Percentiles rank a stretch among this genome's conserved stretches.
Evolutionary conservation across 164 flowering plant species (phyloP).

Genomic region (Kalanchoe fedtschenkoi): DNA sequence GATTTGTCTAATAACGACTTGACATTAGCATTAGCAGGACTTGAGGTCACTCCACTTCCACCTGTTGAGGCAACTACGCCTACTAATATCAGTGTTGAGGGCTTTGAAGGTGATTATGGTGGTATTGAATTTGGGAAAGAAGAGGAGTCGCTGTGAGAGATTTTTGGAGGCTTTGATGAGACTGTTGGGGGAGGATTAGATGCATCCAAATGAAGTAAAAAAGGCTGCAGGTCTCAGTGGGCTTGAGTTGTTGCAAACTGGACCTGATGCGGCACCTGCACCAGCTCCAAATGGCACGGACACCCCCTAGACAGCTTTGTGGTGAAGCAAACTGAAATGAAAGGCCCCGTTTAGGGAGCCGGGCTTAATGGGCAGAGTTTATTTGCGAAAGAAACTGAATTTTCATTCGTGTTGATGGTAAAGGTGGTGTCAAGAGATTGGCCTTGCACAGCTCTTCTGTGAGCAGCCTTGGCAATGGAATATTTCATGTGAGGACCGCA

Average conservation of each 20-base stretch:
- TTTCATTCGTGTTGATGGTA: constrained; percentile 72
- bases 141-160: constrained; percentile 58
- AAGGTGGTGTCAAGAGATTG: constrained; percentile 61
- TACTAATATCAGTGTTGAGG: constrained; percentile 74
- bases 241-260: constrained; percentile 62
- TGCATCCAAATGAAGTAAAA: constrained; percentile 45
- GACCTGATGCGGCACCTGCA: constrained; percentile 20
- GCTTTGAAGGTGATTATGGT: constrained; percentile 96
- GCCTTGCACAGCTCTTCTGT: constrained; percentile 60
- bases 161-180: constrained; percentile 79
- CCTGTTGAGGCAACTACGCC: constrained; percentile 87
- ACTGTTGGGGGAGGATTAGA: constrained; percentile 98
- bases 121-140: constrained; percentile 80
- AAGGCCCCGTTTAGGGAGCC: constrained; percentile 91
- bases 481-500: constrained; percentile 76
- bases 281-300: constrained; percentile 25
- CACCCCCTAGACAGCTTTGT: constrained; percentile 63
- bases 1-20: constrained; percentile 45
- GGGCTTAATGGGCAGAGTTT: constrained; percentile 68
- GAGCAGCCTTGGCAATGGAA: constrained; percentile 79
- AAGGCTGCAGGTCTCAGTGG: constrained; percentile 66
- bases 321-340: constrained; percentile 75
- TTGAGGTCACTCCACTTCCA: constrained; percentile 79
- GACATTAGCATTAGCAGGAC: constrained; percentile 58
- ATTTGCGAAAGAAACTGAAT: constrained; percentile 77